Evolutionary conservation across 2,329 filamentous ascomycete genomes (phyloP).

Genomic region (Cercospora sp.): DNA sequence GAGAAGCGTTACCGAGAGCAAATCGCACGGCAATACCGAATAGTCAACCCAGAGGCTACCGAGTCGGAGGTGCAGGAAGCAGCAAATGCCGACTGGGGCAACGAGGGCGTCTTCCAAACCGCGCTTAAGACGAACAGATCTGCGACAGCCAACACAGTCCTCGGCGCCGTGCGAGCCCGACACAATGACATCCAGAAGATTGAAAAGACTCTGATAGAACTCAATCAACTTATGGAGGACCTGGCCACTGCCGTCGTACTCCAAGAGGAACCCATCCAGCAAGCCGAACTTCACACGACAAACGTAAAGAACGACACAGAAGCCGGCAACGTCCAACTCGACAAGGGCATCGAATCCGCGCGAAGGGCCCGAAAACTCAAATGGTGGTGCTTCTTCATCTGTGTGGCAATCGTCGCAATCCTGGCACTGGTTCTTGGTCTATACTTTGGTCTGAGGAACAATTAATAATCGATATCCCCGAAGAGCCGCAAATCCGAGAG

Average conservation of each 20-base stretch:
- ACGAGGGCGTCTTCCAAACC: conserved; percentile 79
- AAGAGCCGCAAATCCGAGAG: not conserved
- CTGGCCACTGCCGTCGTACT: conserved; percentile 72
- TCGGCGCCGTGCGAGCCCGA: conserved; percentile 76
- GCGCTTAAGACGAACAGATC: conserved; percentile 76
- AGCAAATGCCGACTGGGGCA: conserved; percentile 69
- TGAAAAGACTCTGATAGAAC: conserved; percentile 70
- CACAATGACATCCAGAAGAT: conserved; percentile 83
- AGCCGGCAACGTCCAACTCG: conserved; percentile 68
- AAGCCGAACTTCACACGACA: conserved; percentile 65
- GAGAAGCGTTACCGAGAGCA: conserved; percentile 72
- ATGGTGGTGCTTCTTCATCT: conserved; percentile 73
- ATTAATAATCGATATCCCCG: conserved; percentile 8
- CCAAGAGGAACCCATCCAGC: conserved; percentile 65
- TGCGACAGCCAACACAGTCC: conserved; percentile 70
- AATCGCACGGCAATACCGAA: conserved; percentile 76
- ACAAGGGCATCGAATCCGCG: conserved; percentile 67
- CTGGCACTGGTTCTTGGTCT: conserved; percentile 53
- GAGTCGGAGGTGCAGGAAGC: conserved; percentile 71
- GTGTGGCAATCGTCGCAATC: conserved; percentile 51
- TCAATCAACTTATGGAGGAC: conserved; percentile 70
- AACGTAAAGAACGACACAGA: conserved; percentile 67
- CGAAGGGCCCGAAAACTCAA: conserved; percentile 71
- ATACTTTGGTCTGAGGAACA: conserved; percentile 46
- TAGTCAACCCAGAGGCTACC: conserved; percentile 69